Conservation (phyloP, 345 rosid genomes). For the Conringia planisiliqua region DNA sequence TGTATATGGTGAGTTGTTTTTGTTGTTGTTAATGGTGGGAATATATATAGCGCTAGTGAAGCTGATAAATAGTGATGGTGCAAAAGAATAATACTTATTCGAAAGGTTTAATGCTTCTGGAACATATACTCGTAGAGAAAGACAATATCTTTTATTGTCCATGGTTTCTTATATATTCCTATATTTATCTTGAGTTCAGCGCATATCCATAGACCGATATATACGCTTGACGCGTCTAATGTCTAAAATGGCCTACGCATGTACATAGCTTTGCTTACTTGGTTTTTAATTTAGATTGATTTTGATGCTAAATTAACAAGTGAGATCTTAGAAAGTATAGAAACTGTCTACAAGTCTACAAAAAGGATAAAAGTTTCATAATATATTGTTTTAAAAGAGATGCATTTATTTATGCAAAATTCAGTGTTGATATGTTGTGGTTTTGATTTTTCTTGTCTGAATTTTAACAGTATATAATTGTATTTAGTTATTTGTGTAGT, state of each 20-base stretch:
- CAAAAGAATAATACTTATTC: constrained; percentile 33
- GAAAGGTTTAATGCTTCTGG: constrained; percentile 33
- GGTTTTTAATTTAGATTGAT: neutral
- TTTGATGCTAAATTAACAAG: neutral
- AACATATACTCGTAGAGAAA: constrained; percentile 25
- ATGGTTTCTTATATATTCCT: constrained; percentile 15
- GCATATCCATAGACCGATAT: neutral
- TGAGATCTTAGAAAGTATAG: neutral
- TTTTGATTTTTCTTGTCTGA: too few relatives aligned
- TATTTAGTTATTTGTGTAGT: too few relatives aligned
- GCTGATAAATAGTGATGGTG: constrained; percentile 19
- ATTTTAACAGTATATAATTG: too few relatives aligned
- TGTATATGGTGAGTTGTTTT: neutral
- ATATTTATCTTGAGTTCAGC: constrained; percentile 11
- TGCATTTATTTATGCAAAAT: neutral
- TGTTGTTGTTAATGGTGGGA: neutral
- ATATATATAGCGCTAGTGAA: constrained; percentile 1
- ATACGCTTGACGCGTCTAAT: neutral
- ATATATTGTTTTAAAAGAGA: neutral
- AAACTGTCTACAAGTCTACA: neutral
- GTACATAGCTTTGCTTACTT: neutral
- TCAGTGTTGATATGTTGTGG: neutral
- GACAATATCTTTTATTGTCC: constrained; percentile 13
- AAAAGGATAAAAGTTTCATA: neutral
- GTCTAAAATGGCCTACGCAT: neutral